Evolutionary conservation across 805 yeast genomes (phyloP).

Genomic region (Wickerhamomyces xylosicus): DNA sequence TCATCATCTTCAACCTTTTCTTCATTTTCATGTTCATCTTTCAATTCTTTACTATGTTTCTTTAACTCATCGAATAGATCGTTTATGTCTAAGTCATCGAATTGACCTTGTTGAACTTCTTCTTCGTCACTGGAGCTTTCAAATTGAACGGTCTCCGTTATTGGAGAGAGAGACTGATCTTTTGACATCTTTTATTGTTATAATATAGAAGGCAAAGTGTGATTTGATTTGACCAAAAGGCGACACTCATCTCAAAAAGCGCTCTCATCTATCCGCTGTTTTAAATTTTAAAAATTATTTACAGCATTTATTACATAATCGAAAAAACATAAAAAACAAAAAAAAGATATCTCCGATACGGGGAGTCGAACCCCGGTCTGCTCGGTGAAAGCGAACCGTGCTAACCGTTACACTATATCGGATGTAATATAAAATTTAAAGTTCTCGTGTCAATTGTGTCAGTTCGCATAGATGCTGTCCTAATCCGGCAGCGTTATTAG

Average conservation of each 20-base stretch:
- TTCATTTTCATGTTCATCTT: slow-evolving; percentile 1
- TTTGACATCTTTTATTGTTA: neutral
- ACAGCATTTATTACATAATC: too few species aligned
- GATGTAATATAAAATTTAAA: too few species aligned
- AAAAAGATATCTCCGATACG: slow-evolving; percentile 50
- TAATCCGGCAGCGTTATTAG: too few species aligned
- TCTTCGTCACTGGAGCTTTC: neutral
- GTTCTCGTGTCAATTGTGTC: too few species aligned
- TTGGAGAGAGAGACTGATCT: neutral
- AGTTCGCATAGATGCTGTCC: too few species aligned
- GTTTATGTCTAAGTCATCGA: slow-evolving; percentile 18
- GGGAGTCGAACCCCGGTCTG: slow-evolving; percentile 84
- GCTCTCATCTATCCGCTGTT: neutral
- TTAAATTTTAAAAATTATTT: too few species aligned
- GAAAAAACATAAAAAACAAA: neutral
- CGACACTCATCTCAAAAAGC: too few species aligned
- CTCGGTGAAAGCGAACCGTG: slow-evolving; percentile 82
- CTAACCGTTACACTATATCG: slow-evolving; percentile 79
- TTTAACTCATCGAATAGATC: slow-evolving; percentile 24
- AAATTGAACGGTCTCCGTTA: neutral
- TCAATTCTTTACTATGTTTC: slow-evolving; percentile 5
- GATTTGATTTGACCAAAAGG: neutral
- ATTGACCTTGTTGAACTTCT: slow-evolving; percentile 7
- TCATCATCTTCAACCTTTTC: slow-evolving; percentile 17
- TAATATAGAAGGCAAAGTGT: neutral